Evolutionary conservation across 1,139 yeast genomes (phyloP).

Genomic region (Kurtzmaniella quercitrusa): DNA sequence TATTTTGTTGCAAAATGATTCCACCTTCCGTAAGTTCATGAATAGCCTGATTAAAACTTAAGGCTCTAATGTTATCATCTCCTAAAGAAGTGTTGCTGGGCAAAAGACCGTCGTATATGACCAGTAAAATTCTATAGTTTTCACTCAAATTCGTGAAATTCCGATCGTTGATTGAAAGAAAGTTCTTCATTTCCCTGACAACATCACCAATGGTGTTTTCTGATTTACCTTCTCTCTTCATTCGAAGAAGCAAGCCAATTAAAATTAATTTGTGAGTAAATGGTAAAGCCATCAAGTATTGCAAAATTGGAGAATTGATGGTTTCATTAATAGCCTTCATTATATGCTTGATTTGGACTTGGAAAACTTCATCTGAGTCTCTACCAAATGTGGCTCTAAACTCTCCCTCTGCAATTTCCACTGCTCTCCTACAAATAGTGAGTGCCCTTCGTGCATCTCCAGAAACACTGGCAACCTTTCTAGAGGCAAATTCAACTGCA

Average conservation of each 20-base stretch:
- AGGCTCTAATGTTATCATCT: constrained; percentile 29
- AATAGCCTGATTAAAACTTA: constrained; percentile 49
- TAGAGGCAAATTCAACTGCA: constrained; percentile 87
- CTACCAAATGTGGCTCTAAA: constrained; percentile 24
- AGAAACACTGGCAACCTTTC: constrained; percentile 93
- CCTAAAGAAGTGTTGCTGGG: constrained; percentile 8
- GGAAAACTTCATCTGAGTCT: constrained; percentile 35
- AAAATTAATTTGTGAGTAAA: constrained; percentile 69
- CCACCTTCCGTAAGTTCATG: constrained; percentile 78
- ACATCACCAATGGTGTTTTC: constrained; percentile 75
- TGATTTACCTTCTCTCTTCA: constrained; percentile 64
- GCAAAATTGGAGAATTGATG: constrained; percentile 65
- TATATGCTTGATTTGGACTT: constrained; percentile 67
- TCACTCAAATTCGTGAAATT: constrained; percentile 12
- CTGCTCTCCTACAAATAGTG: constrained; percentile 84
- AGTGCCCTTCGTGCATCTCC: constrained; percentile 97
- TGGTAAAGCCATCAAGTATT: constrained; percentile 57
- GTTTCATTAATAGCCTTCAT: constrained; percentile 79
- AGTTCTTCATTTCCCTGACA: constrained; percentile 64
- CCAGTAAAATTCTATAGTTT: constrained; percentile 17
- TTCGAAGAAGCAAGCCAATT: constrained; percentile 60
- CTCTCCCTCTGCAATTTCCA: constrained; percentile 76
- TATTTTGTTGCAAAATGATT: constrained; percentile 60
- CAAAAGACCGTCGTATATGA: constrained; percentile 23
- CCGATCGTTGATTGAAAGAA: constrained; percentile 17